These are phyloP conservation scores for Dalbergia oliveri DNA, from an alignment of 306 rosid genomes.

Conservation along the genomic window DNA sequence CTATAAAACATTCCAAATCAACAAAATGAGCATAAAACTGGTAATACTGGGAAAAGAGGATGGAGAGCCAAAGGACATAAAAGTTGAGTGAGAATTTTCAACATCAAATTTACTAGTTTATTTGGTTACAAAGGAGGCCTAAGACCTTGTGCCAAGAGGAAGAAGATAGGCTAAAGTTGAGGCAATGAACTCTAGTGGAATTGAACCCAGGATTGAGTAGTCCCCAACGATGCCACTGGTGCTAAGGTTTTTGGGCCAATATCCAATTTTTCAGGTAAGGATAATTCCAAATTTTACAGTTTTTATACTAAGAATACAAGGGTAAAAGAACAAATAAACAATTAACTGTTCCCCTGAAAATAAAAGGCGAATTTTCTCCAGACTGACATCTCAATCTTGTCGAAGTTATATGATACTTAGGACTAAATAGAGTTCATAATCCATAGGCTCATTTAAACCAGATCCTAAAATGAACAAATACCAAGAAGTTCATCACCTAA, in stretches of 20 bases:
- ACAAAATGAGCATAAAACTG: background rate
- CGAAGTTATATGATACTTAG: too few species aligned
- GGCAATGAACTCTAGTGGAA: background rate
- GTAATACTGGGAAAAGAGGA: slow-evolving; percentile 7
- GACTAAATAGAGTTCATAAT: too few species aligned
- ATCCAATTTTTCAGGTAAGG: background rate
- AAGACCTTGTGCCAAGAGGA: background rate
- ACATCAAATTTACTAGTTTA: background rate
- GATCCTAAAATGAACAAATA: too few species aligned
- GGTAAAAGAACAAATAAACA: too few species aligned
- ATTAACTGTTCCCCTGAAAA: too few species aligned
- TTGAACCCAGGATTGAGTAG: background rate
- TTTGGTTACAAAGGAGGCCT: background rate
- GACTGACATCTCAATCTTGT: too few species aligned
- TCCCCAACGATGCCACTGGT: background rate
- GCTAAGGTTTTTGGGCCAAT: background rate
- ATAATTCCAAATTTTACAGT: background rate
- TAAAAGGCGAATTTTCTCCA: too few species aligned
- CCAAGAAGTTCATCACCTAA: too few species aligned
- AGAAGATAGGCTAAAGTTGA: background rate
- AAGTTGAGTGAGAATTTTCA: background rate
- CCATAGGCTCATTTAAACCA: too few species aligned
- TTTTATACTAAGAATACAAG: too few species aligned
- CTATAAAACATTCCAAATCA: slow-evolving; percentile 3
- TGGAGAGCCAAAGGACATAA: background rate